phyloP scores from a whole-genome alignment of 371 early-diverging fungal species.

The Syncephalastrum racemosum region DNA sequence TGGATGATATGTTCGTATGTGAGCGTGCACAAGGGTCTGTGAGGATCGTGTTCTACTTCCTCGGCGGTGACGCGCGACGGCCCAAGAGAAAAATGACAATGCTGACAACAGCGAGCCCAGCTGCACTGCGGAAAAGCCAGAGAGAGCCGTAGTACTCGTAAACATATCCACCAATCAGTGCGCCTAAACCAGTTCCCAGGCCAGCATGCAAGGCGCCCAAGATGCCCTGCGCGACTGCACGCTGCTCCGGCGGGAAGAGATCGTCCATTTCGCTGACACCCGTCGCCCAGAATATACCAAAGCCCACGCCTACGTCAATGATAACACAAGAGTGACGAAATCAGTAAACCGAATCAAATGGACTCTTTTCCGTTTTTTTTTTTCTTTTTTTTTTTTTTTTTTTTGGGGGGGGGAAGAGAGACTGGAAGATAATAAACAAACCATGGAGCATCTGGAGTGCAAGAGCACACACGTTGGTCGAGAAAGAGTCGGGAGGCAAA shows the following conservation, averaged over 20 bases:
- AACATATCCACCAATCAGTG: constrained; percentile 33
- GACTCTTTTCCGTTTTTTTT: no score
- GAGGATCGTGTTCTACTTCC: no score
- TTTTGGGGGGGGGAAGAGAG: no score
- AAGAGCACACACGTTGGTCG: constrained; percentile 36
- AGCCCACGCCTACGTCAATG: constrained; percentile 13
- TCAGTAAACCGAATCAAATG: no score
- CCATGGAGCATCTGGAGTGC: constrained; percentile 43
- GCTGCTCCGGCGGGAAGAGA: constrained; percentile 39
- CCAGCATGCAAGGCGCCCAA: constrained; percentile 36
- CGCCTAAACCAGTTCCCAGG: constrained; percentile 35
- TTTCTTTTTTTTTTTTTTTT: no score
- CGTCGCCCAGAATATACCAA: constrained; percentile 36
- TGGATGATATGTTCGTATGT: no score
- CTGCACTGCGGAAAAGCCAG: constrained; percentile 21
- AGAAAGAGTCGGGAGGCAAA: constrained; percentile 28
- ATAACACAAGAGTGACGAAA: neutral
- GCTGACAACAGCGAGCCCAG: constrained; percentile 14
- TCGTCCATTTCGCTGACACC: constrained; percentile 39
- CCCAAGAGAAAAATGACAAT: constrained; percentile 17
- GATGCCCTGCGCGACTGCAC: constrained; percentile 42
- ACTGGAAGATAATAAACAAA: constrained; percentile 1
- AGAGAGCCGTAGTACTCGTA: constrained; percentile 23
- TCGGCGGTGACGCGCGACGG: constrained; percentile 1
- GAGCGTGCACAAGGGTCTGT: no score